Conservation (phyloP, 768 basidiomycete species). For the Phanerodontia chrysosporium region DNA sequence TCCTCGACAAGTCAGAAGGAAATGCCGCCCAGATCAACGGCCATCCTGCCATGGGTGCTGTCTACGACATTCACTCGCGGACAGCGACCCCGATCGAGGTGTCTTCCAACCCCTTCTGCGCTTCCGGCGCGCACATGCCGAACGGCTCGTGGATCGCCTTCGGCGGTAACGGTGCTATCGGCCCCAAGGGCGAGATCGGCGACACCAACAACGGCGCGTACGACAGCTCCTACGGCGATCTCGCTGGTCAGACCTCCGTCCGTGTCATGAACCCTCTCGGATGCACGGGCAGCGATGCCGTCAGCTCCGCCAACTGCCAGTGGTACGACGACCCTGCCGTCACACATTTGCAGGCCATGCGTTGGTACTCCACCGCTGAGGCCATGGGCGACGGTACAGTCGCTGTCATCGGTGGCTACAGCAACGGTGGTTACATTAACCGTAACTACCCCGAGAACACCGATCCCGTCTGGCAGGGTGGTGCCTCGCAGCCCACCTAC, state of each 20-base stretch:
- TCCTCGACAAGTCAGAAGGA: conserved; percentile 87
- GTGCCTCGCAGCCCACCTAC: conserved; percentile 75
- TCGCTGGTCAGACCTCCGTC: conserved; percentile 75
- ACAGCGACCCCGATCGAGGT: conserved; percentile 66
- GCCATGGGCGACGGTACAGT: conserved; percentile 72
- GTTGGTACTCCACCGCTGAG: conserved; percentile 81
- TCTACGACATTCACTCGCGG: conserved; percentile 65
- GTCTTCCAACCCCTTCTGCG: conserved; percentile 71
- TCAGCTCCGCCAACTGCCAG: conserved; percentile 45
- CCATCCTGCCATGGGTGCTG: conserved; percentile 72
- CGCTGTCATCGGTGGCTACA: conserved; percentile 78
- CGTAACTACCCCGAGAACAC: conserved; percentile 50
- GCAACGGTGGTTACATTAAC: conserved; percentile 76
- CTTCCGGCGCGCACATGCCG: conserved; percentile 78
- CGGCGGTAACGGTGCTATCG: conserved; percentile 76
- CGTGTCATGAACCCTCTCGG: conserved; percentile 68
- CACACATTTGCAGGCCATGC: conserved; percentile 60
- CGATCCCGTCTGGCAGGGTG: conserved; percentile 60
- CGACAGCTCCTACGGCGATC: conserved; percentile 72
- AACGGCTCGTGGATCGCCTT: conserved; percentile 74
- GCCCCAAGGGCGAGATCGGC: conserved; percentile 56
- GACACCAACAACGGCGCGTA: conserved; percentile 44
- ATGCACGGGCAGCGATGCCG: conserved; percentile 45
- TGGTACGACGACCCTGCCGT: conserved; percentile 68
- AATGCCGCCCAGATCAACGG: conserved; percentile 62